These are phyloP conservation scores for Arbutus unedo DNA, from an alignment of 148 eudicot species.

Conservation along the genomic window DNA sequence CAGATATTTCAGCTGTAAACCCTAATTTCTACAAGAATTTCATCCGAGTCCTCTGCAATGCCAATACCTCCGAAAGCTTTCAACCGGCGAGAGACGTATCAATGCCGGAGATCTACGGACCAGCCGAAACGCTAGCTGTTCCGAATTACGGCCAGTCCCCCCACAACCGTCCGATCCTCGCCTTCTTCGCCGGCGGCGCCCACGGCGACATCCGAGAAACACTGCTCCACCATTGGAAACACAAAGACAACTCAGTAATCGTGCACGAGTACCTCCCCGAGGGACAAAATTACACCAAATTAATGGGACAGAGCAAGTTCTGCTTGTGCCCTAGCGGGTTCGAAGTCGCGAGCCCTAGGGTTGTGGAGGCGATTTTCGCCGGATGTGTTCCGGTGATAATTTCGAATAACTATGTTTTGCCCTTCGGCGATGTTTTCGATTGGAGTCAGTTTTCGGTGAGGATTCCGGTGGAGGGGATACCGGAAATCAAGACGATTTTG, in stretches of 20 bases:
- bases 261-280: constrained; percentile 28
- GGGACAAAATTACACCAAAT: constrained; percentile 23
- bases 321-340: constrained; percentile 43
- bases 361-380: constrained; percentile 34
- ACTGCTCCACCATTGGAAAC: constrained; percentile 31
- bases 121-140: constrained; percentile 13
- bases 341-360: constrained; percentile 40
- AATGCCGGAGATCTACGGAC: constrained; percentile 32
- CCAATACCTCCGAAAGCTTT: constrained; percentile 43
- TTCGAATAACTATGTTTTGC: constrained; percentile 26
- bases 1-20: constrained; percentile 22
- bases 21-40: constrained; percentile 27
- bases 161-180: constrained; percentile 28
- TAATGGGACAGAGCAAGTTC: constrained; percentile 30
- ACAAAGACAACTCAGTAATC: constrained; percentile 14
- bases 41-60: constrained; percentile 44
- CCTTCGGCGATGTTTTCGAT: constrained; percentile 37
- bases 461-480: constrained; percentile 18
- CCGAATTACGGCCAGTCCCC: constrained; percentile 8
- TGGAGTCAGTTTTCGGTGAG: constrained; percentile 30
- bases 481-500: constrained; percentile 24
- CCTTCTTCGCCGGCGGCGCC: constrained; percentile 43
- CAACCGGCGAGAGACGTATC: constrained; percentile 34
- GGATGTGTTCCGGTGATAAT: constrained; percentile 37
- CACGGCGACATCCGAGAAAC: constrained; percentile 34